phyloP scores from a whole-genome alignment of 2,329 filamentous ascomycete genomes.

The Aspergillus japonicus region DNA sequence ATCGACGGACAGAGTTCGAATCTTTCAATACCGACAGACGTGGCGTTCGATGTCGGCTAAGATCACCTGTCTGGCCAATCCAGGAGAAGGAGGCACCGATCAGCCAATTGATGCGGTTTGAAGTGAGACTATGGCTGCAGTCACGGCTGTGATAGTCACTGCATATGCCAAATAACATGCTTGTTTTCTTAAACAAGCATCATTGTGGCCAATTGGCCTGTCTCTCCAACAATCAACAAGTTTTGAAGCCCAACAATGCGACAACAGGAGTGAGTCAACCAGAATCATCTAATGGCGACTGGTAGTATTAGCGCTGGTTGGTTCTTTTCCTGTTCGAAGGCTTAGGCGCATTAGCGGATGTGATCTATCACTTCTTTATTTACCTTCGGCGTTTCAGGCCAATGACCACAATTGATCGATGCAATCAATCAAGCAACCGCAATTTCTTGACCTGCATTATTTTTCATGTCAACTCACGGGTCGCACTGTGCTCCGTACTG shows the following conservation, averaged over 20 bases:
- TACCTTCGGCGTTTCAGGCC: constrained; percentile 4
- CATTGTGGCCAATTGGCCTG: neutral
- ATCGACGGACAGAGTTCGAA: neutral
- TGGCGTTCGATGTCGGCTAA: neutral
- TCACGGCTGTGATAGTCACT: neutral
- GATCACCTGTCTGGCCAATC: neutral
- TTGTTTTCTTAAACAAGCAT: neutral
- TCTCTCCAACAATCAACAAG: neutral
- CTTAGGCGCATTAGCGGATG: constrained; percentile 4
- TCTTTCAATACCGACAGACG: neutral
- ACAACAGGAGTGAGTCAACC: neutral
- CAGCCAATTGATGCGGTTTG: neutral
- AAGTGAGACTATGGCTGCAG: constrained; percentile 3
- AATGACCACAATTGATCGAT: constrained; percentile 3
- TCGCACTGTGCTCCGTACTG: neutral
- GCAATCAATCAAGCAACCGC: constrained; percentile 1
- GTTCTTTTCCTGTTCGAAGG: neutral
- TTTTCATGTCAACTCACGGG: neutral
- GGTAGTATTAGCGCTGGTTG: neutral
- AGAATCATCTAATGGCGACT: neutral
- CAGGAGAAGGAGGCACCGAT: neutral
- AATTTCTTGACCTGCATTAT: neutral
- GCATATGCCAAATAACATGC: neutral
- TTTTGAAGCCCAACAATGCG: neutral
- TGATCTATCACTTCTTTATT: constrained; percentile 15